Evolutionary conservation across 2,329 filamentous ascomycete genomes (phyloP), one percentile per base, ranked within the genome.

Genomic region (Sclerotinia nivalis): DNA sequence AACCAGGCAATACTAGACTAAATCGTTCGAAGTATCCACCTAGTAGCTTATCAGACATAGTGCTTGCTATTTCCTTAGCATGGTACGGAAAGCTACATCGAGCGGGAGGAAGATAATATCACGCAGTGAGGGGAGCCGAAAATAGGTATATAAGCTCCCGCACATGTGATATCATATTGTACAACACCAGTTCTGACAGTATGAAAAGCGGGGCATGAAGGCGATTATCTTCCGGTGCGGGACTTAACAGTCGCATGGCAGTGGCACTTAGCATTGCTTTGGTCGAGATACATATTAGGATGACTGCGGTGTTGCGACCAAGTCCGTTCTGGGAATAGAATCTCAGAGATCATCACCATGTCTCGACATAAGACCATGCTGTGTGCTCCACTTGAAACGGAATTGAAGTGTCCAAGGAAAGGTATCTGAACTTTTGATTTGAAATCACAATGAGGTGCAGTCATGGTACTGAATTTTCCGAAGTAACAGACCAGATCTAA

Each of bases 321-420:
- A 52, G 47, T 52, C 34, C 47, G 15, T 65, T 65, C 25, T 31
- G 13, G 20, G 45, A 7, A 58, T n/a, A 34, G 37, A 37, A 25
- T 13, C 61, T 40, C 34, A 13, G 49, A 13, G 43, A 56, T 43
- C 22, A 34, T 31, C 59, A 28, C 8, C 9, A 50, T 64, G 15
- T 50, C 54, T 49, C 31, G 28, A 64, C 40, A 37, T 49, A 43
- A 50, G 28, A 52, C 34, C 37, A 43, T 62, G 45, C 10, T 43
- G 28, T 50, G 49, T 43, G 56, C 66, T 68, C 54, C 66, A 68
- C 66, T 68, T 62, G 66, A 68, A 62, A 61, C 66, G 34, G 43
- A 4, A 10, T 47, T 49, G 43, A 12, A 49, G 37, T 37, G 40
- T 12, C 15, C 31, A 5, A 34, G 37, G 12, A 52, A 25, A n/a